Conservation (phyloP, 2,329 filamentous ascomycete genomes). For the Sarocladiaceae sp. region DNA sequence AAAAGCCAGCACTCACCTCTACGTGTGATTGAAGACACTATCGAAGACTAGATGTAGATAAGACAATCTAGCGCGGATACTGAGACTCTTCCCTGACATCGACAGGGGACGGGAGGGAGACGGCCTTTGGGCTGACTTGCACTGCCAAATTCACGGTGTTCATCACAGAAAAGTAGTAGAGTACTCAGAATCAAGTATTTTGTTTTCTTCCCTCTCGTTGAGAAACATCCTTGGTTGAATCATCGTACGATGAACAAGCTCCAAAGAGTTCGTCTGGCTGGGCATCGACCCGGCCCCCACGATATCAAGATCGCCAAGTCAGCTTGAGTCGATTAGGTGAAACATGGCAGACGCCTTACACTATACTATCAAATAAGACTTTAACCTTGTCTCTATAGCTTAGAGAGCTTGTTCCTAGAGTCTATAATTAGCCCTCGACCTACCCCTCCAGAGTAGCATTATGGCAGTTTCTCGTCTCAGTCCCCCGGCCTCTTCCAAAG, state of each 20-base stretch:
- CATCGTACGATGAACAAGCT: neutral
- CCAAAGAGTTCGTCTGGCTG: neutral
- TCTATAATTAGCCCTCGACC: neutral
- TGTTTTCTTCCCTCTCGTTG: too few species aligned
- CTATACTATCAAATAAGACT: neutral
- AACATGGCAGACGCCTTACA: neutral
- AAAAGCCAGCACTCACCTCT: too few species aligned
- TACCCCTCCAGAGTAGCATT: neutral
- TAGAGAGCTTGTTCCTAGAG: neutral
- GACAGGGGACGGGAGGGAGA: too few species aligned
- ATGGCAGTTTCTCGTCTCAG: neutral
- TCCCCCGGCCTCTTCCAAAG: neutral
- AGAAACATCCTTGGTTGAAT: too few species aligned
- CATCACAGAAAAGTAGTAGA: too few species aligned
- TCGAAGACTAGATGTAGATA: too few species aligned
- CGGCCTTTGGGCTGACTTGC: too few species aligned
- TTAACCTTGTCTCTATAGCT: neutral
- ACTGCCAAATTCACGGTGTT: too few species aligned
- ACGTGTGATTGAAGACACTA: too few species aligned
- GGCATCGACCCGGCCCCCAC: neutral
- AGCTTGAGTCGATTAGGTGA: neutral
- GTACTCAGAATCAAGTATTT: too few species aligned
- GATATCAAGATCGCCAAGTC: constrained; percentile 1
- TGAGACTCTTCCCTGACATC: neutral
- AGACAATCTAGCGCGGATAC: neutral